Conservation (phyloP, 2,329 filamentous ascomycete genomes). For the Penicillium sp. region DNA sequence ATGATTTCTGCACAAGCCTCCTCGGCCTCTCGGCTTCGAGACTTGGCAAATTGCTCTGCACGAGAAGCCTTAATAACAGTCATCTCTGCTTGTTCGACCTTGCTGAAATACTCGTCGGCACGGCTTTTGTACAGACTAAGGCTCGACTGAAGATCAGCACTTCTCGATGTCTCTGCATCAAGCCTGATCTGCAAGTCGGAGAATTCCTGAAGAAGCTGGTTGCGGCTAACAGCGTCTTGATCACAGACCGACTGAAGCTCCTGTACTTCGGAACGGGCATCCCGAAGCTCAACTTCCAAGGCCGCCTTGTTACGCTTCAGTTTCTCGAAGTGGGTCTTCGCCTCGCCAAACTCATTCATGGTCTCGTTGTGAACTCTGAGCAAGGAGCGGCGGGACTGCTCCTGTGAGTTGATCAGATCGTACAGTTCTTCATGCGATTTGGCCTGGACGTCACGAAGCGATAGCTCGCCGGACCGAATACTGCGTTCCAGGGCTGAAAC, state of each 20-base stretch:
- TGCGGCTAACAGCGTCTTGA: conserved; percentile 82
- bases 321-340: conserved; percentile 82
- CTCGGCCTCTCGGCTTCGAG: conserved; percentile 85
- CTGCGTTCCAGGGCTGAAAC: conserved; percentile 84
- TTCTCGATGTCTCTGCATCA: conserved; percentile 81
- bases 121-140: conserved; percentile 86
- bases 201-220: conserved; percentile 85
- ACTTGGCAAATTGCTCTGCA: conserved; percentile 90
- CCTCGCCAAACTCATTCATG: conserved; percentile 77
- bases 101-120: conserved; percentile 94
- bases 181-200: conserved; percentile 89
- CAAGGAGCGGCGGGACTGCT: conserved; percentile 78
- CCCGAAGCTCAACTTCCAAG: conserved; percentile 81
- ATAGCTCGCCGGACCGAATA: conserved; percentile 81
- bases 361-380: conserved; percentile 82
- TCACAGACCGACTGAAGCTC: conserved; percentile 76
- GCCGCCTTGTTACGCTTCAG: conserved; percentile 76
- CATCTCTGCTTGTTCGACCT: conserved; percentile 95
- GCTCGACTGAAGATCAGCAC: conserved; percentile 78
- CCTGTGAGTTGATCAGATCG: conserved; percentile 87
- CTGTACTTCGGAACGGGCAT: conserved; percentile 76
- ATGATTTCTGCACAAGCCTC: conserved; percentile 87
- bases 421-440: conserved; percentile 93
- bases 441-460: conserved; percentile 84
- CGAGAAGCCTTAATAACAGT: conserved; percentile 86